Conservation (phyloP, 2,329 filamentous ascomycete species). For the Aspergillus tamarii region DNA sequence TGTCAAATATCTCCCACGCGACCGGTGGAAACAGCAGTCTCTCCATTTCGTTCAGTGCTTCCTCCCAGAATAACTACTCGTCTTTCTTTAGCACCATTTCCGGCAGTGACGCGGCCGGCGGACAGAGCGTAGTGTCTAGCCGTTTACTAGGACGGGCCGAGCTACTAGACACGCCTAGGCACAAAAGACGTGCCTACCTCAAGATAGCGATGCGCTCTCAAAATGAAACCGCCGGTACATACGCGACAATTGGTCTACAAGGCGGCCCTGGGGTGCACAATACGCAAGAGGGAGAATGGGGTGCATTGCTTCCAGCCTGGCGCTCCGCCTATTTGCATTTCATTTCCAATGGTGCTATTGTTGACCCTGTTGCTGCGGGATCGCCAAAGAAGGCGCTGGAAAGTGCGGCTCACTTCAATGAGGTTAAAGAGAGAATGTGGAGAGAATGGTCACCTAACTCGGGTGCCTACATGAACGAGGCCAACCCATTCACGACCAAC, state of each 20-base stretch:
- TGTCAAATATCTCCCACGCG: slow-evolving; percentile 7
- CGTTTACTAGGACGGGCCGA: slow-evolving; percentile 39
- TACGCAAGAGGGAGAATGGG: not conserved
- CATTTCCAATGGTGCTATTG: slow-evolving; percentile 29
- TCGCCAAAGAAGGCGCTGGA: not conserved
- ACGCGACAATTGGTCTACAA: slow-evolving; percentile 6
- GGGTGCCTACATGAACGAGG: slow-evolving; percentile 33
- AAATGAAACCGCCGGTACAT: slow-evolving; percentile 25
- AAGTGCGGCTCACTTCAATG: slow-evolving; percentile 12
- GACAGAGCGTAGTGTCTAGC: slow-evolving; percentile 33
- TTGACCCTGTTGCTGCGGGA: slow-evolving; percentile 5
- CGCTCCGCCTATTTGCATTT: slow-evolving; percentile 36
- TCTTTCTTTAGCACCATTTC: slow-evolving; percentile 26
- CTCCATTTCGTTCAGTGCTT: not conserved
- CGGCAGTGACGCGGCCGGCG: slow-evolving; percentile 33
- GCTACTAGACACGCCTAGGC: slow-evolving; percentile 26
- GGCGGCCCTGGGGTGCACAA: slow-evolving; percentile 2
- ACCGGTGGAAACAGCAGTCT: not conserved
- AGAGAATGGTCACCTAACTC: slow-evolving; percentile 28
- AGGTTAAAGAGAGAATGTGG: slow-evolving; percentile 26
- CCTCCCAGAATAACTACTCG: slow-evolving; percentile 28
- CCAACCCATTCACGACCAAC: slow-evolving; percentile 17
- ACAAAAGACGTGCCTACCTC: slow-evolving; percentile 15
- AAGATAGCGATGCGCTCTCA: slow-evolving; percentile 18
- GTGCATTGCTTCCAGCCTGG: slow-evolving; percentile 30